Conservation (phyloP, 1,139 yeast species). For the Yamadazyma conglobata region DNA sequence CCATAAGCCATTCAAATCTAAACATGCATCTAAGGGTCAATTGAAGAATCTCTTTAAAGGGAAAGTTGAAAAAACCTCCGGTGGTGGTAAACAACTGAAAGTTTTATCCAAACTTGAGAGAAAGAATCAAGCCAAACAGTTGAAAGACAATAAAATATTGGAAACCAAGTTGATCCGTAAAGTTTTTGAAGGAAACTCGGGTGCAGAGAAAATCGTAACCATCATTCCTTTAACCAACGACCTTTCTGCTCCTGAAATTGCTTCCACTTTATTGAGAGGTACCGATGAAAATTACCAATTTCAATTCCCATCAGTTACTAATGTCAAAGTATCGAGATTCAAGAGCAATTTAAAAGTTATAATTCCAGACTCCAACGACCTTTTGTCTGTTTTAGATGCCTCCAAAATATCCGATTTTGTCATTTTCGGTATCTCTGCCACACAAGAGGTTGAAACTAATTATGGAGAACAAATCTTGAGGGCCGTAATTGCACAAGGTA, state of each 20-base stretch:
- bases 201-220: constrained; percentile 81
- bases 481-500: constrained; percentile 89
- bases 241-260: constrained; percentile 56
- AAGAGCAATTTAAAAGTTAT: constrained; percentile 73
- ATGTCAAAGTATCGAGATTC: constrained; percentile 57
- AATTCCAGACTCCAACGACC: constrained; percentile 66
- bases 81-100: constrained; percentile 39
- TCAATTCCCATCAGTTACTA: constrained; percentile 45
- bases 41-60: constrained; percentile 79
- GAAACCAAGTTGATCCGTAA: constrained; percentile 52
- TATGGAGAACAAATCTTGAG: constrained; percentile 88
- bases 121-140: constrained; percentile 74
- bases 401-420: constrained; percentile 89
- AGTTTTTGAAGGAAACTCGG: constrained; percentile 74
- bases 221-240: constrained; percentile 78
- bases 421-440: constrained; percentile 80
- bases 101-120: constrained; percentile 66
- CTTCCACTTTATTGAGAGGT: constrained; percentile 44
- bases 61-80: constrained; percentile 67
- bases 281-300: constrained; percentile 26
- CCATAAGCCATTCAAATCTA: constrained; percentile 87
- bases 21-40: constrained; percentile 88
- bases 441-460: constrained; percentile 70
- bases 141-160: constrained; percentile 67
- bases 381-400: constrained; percentile 74